These are phyloP conservation scores for Kwoniella shandongensis DNA, from an alignment of 768 basidiomycete genomes.

Conservation along the genomic window DNA sequence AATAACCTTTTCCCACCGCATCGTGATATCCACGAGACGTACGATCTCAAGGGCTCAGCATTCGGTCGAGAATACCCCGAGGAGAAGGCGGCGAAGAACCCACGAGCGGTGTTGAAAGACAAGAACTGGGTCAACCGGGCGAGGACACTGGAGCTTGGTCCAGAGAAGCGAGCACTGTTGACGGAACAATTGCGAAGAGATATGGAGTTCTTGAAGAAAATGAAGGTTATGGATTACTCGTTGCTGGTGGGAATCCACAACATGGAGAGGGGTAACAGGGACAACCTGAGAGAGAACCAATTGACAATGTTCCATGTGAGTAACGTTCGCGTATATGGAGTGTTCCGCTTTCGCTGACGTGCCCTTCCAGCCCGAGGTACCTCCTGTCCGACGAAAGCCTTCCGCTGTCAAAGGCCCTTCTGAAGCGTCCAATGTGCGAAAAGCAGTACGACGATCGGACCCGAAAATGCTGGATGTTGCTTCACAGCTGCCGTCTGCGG, in stretches of 20 bases:
- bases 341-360: not conserved
- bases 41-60: constrained; percentile 92
- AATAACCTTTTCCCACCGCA: constrained; percentile 98
- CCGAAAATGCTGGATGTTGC: constrained; percentile 65
- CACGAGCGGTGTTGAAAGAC: constrained; percentile 88
- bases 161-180: constrained; percentile 87
- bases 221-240: constrained; percentile 95
- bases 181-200: constrained; percentile 89
- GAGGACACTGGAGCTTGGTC: constrained; percentile 82
- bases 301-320: constrained; percentile 87
- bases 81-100: constrained; percentile 72
- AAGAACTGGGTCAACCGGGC: constrained; percentile 88
- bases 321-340: constrained; percentile 23
- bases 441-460: constrained; percentile 79
- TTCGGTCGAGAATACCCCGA: constrained; percentile 85
- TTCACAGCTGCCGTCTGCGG: constrained; percentile 62
- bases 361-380: constrained; percentile 65
- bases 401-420: constrained; percentile 64
- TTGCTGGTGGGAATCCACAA: constrained; percentile 91
- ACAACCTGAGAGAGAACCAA: constrained; percentile 86
- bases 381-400: constrained; percentile 62
- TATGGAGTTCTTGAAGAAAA: constrained; percentile 74
- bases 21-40: constrained; percentile 95
- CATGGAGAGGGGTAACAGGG: constrained; percentile 83
- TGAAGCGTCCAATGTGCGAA: constrained; percentile 79